Base-by-base conservation (phyloP, 2,329 filamentous ascomycete species). In the Fusarium verrucosum region DNA sequence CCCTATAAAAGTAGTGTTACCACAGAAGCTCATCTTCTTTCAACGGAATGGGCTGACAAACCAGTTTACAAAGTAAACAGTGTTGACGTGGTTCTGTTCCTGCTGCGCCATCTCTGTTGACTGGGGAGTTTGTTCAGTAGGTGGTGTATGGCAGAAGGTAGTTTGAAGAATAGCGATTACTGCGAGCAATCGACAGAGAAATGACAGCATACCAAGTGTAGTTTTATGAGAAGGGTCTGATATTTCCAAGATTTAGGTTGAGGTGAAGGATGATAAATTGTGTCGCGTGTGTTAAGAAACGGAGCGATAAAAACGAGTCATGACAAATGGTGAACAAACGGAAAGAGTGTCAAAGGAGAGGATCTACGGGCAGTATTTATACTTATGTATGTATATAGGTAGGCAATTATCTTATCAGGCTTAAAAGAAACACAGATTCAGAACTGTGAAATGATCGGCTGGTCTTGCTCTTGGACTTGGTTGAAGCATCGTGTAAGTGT, bases 11-110 rank as follows among this genome's bases (percentile, higher is more conserved):
- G 30, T 32, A 32, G 19, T 9, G 38, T 62, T 16, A 66, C 26
- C 14, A 11, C 78, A 52, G 81, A 82, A 64, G 82, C 16, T 10
- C 83, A 10, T 79, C 81, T 3, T 79, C 72, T 65, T 83, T 83
- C n/a, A n/a, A n/a, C n/a, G n/a, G 22, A 49, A 50, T 13, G 19
- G 17, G 7, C 23, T n/a, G 11, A 36, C 32, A 20, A 25, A 64
- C 63, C 63, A 66, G 41, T 66, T 60, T 4, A 46, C 40, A 22
- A 66, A 66, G 30, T 66, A 66, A 11, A 55, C 53, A 23, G 62
- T 46, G 42, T 66, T 66, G 16, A 32, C 22, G 50, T 65, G 69
- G 38, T 71, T 72, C 37, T 50, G 58, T 7, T 56, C 58, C 17
- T 65, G 66, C 43, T 70, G 72, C 20, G 69, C 44, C 23, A 70